Evolutionary conservation across 2,329 filamentous ascomycete species (phyloP), one percentile per base, ranked within the genome.

Genomic region (Aureobasidium musti): DNA sequence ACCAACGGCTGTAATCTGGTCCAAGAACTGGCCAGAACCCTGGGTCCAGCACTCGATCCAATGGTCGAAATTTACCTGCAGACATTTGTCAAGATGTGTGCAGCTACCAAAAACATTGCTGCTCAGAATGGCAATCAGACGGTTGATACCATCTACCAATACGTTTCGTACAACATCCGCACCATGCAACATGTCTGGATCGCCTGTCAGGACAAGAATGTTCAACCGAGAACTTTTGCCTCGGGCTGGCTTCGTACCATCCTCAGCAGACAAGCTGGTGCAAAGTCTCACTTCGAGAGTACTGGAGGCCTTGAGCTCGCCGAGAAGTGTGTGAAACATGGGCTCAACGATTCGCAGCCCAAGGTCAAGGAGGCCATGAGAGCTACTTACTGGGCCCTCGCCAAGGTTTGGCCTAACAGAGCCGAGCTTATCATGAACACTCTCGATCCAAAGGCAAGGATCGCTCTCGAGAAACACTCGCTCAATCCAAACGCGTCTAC

Each of bases 31-130:
- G 92, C 92, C 21, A 86, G 84, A 71, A 87, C 85, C 10, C 87
- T 91, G 53, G 92, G 92, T 0, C 84, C 91, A 1, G 89, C 84
- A 47, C 87, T 97, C 73, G 94, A 98, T 73, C 86, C 89, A 13
- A 91, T 96, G 87, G 89, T 95, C 8, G 94, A 98, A 78, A 86
- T 97, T 60, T 83, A 97, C 26, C 86, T 98, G 79, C 92, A 97
- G 74, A 89, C 87, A 33, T 87, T 97, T 72, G 87, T 98, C 80
- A 97, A 97, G 78, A 86, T 97, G 69, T 93, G 90, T 70, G 91
- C 89, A 11, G 89, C 88, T 28, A 96, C 94, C 56, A 99, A 99
- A 79, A 96, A 96, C 77, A 97, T 99, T 71, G 88, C 87, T 67
- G 92, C 92, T 0, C 89, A 96, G 73, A 89, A 90, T 70, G 94